These are phyloP conservation scores for Oryza glumipatula DNA, from an alignment of 176 grass and related monocot genomes.

Conservation along the genomic window DNA sequence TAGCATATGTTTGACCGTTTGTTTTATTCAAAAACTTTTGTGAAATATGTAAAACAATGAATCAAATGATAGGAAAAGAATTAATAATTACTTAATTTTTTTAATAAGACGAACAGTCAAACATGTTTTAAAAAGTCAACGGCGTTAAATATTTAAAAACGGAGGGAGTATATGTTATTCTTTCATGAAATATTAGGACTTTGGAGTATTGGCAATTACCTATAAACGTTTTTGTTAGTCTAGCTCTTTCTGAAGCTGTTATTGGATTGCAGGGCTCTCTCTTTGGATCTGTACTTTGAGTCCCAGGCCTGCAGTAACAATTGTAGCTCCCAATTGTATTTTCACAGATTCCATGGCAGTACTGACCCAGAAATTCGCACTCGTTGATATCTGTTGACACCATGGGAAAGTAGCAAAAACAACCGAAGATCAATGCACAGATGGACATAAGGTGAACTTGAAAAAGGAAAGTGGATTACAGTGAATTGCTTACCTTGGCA, in stretches of 20 bases:
- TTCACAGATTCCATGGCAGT: constrained; percentile 36
- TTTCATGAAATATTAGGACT: not conserved
- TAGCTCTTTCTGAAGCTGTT: constrained; percentile 34
- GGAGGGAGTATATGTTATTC: constrained; percentile 11
- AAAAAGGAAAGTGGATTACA: not conserved
- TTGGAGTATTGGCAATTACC: constrained; percentile 39
- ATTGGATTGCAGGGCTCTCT: constrained; percentile 16
- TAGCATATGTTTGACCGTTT: too few species aligned
- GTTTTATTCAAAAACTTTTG: too few species aligned
- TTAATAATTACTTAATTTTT: too few species aligned
- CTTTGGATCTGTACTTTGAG: constrained; percentile 30
- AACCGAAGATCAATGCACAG: constrained; percentile 9
- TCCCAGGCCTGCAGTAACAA: constrained; percentile 22
- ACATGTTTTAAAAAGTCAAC: too few species aligned
- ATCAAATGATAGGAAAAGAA: too few species aligned
- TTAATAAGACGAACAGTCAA: too few species aligned
- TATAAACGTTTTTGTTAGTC: constrained; percentile 50
- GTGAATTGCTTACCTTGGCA: constrained; percentile 34
- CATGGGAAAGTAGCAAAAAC: constrained; percentile 21
- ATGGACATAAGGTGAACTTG: constrained; percentile 2
- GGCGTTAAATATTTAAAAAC: too few species aligned
- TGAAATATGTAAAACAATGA: too few species aligned
- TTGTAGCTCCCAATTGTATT: constrained; percentile 26
- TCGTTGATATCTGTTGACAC: constrained; percentile 38
- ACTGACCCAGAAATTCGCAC: not conserved